Percentiles rank a stretch among this genome's conserved stretches.
Evolutionary conservation across 352 stramenopile species (phyloP).

Genomic region (Pythium coloratum): DNA sequence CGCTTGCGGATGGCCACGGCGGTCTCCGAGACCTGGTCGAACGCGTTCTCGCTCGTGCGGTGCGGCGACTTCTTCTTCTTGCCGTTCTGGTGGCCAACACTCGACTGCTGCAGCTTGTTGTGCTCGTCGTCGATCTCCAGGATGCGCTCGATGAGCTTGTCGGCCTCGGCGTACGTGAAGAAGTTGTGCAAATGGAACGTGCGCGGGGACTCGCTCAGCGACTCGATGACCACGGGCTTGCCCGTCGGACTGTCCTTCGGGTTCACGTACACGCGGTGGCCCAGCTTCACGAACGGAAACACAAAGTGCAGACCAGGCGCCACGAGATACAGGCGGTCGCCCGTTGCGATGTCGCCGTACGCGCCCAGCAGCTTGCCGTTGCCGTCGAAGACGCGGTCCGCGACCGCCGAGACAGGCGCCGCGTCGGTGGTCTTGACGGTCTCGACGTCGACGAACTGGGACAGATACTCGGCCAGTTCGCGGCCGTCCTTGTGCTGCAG

Average conservation of each 20-base stretch:
- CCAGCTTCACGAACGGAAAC: conserved; percentile 81
- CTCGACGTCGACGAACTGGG: conserved; percentile 79
- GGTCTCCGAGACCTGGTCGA: conserved; percentile 78
- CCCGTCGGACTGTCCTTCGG: conserved; percentile 56
- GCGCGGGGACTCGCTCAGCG: conserved; percentile 73
- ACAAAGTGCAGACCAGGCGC: conserved; percentile 70
- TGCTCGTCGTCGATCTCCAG: conserved; percentile 78
- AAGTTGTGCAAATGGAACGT: conserved; percentile 90
- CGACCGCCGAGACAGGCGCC: conserved; percentile 36
- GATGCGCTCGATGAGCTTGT: conserved; percentile 78
- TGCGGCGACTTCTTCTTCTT: conserved; percentile 71
- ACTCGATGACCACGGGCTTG: conserved; percentile 69
- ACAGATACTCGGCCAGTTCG: conserved; percentile 78
- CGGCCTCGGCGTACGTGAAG: conserved; percentile 77
- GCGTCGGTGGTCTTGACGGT: conserved; percentile 32
- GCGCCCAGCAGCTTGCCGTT: conserved; percentile 47
- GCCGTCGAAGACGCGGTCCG: conserved; percentile 75
- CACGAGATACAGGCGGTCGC: conserved; percentile 73
- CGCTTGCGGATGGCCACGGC: conserved; percentile 77
- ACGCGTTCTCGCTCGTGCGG: conserved; percentile 88
- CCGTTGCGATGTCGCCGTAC: conserved; percentile 53
- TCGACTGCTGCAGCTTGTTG: conserved; percentile 84
- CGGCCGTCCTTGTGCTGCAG: conserved; percentile 45
- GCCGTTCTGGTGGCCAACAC: conserved; percentile 67
- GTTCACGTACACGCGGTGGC: conserved; percentile 63